Conservation (phyloP, 306 rosid genomes). For the Rubus parviflorus region DNA sequence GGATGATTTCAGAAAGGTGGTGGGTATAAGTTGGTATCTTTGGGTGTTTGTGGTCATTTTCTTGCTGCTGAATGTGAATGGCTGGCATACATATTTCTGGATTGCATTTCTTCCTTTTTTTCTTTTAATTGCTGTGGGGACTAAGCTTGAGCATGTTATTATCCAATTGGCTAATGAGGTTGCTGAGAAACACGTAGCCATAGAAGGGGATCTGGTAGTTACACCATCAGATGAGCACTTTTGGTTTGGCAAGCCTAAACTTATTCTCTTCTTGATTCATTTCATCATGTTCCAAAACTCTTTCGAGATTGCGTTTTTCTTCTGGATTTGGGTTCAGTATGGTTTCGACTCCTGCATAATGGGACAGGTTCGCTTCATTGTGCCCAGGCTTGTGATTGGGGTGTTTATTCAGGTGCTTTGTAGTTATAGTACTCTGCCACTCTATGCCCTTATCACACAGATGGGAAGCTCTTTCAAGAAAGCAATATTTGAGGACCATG, state of each 20-base stretch:
- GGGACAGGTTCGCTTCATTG: conserved; percentile 73
- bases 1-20: conserved; percentile 75
- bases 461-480: conserved; percentile 83
- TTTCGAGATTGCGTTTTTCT: conserved; percentile 92
- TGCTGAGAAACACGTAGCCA: conserved; percentile 83
- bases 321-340: conserved; percentile 94
- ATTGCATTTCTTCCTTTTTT: conserved; percentile 79
- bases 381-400: conserved; percentile 88
- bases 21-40: conserved; percentile 84
- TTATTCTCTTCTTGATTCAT: conserved; percentile 86
- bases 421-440: conserved; percentile 94
- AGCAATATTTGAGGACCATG: conserved; percentile 79
- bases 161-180: conserved; percentile 85
- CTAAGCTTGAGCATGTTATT: conserved; percentile 89
- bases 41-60: conserved; percentile 73
- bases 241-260: conserved; percentile 71
- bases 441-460: conserved; percentile 91
- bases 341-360: conserved; percentile 89
- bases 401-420: conserved; percentile 82
- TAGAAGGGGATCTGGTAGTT: conserved; percentile 84
- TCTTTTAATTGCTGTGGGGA: conserved; percentile 88
- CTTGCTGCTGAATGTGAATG: conserved; percentile 69
- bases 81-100: conserved; percentile 98
- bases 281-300: conserved; percentile 90
- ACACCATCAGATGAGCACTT: conserved; percentile 84